phyloP scores from a whole-genome alignment of 108 stramenopile genomes.

The Cyclostephanos tholiformis region DNA sequence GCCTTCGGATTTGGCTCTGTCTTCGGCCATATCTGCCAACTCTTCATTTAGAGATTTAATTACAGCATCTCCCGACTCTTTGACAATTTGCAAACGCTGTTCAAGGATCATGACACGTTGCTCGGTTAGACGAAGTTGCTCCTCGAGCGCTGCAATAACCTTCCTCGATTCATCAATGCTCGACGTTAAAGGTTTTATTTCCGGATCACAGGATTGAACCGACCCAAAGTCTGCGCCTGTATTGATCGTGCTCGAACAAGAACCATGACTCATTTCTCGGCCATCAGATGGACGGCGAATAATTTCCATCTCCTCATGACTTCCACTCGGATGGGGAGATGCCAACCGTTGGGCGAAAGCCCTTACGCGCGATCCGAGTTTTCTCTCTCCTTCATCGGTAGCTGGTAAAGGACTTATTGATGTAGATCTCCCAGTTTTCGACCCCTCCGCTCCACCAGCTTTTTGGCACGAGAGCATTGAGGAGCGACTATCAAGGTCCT shows the following conservation, averaged over 20 bases:
- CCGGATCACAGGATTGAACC: conserved; percentile 4
- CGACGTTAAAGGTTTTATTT: background rate
- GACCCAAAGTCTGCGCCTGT: conserved; percentile 15
- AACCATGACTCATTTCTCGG: background rate
- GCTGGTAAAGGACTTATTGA: conserved; percentile 16
- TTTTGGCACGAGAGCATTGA: conserved; percentile 17
- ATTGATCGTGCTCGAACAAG: conserved; percentile 14
- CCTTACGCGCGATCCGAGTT: conserved; percentile 32
- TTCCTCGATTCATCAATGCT: conserved; percentile 18
- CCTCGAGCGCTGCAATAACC: conserved; percentile 37
- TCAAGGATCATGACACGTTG: conserved; percentile 49
- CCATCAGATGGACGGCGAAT: conserved; percentile 1
- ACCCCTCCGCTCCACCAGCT: background rate
- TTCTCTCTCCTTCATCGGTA: conserved; percentile 7
- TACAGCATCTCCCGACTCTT: conserved; percentile 64
- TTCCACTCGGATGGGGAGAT: conserved; percentile 32
- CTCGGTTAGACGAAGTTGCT: conserved; percentile 42
- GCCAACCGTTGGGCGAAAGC: conserved; percentile 40
- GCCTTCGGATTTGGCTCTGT: conserved; percentile 56
- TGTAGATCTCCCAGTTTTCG: conserved; percentile 15
- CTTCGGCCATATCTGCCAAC: conserved; percentile 72
- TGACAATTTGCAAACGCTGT: conserved; percentile 66
- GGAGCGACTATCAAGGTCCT: conserved; percentile 39
- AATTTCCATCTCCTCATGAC: background rate
- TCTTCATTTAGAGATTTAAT: conserved; percentile 77